Evolutionary conservation across 2,329 filamentous ascomycete species (phyloP), one percentile per base, ranked within the genome.

Genomic region (Colletotrichum orchidophilum): DNA sequence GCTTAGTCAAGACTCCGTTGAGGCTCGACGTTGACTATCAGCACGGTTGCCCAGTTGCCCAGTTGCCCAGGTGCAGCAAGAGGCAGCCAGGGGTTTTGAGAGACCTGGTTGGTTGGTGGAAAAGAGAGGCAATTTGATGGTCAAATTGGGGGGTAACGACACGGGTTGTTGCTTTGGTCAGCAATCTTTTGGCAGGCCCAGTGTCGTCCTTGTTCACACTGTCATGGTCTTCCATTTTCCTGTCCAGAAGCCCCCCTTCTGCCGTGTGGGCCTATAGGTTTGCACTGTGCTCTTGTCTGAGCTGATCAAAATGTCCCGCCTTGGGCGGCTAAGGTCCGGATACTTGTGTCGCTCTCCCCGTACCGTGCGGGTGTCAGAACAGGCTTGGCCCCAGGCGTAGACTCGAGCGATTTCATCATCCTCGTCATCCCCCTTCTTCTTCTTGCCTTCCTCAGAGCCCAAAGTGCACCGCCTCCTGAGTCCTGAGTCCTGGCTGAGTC

Each of bases 331-430:
- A n/a, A n/a, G n/a, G n/a, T n/a, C 27, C 26, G 31, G 50, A 42
- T 57, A 72, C 70, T 29, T 61, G 66, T 46, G 46, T 69, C 70
- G 60, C 66, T 66, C 61, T 57, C 59, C 33, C 70, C 60, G 50
- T 70, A 72, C 66, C 68, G 66, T 72, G 66, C 60, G 50, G 15
- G 54, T 66, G 7, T 70, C 60, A 65, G 66, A 61, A 53, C 68
- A 29, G 63, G 67, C 66, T 35, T 35, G 26, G 27, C 39, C 62
- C 66, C 66, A 59, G 63, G 54, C 54, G 15, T 52, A 42, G 46
- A 31, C 29, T 62, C 59, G 65, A 26, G 59, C 73, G 76, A 76
- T 77, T 70, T 73, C 70, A 53, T 67, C 65, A 64, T 57, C 58
- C 24, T 27, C 58, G 13, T 46, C 31, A 21, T n/a, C 18, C 52